Conservation (phyloP, 1,139 yeast genomes). For the Groenewaldozyma sp. region DNA sequence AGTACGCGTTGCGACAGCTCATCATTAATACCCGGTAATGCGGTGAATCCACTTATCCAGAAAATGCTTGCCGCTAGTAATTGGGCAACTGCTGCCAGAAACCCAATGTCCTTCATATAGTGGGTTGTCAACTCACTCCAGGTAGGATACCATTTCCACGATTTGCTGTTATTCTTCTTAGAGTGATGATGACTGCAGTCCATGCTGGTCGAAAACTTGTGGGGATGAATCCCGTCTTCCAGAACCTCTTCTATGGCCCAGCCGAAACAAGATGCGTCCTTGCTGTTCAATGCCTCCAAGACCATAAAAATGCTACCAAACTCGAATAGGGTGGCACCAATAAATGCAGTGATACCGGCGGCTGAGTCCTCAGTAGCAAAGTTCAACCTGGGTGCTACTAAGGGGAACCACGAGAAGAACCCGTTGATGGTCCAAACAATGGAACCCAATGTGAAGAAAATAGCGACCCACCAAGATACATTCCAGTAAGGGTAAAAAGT, state of each 20-base stretch:
- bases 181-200: slow-evolving; percentile 8
- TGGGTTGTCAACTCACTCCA: slow-evolving; percentile 8
- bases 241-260: slow-evolving; percentile 11
- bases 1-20: slow-evolving; percentile 8
- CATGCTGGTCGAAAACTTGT: background rate
- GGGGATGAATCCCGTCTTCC: background rate
- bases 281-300: slow-evolving; percentile 13
- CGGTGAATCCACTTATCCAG: slow-evolving; percentile 14
- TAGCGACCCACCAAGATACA: slow-evolving; percentile 12
- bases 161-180: background rate
- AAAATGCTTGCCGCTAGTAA: slow-evolving; percentile 11
- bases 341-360: slow-evolving; percentile 13
- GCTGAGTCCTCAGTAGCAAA: slow-evolving; percentile 10
- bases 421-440: slow-evolving; percentile 13
- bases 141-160: slow-evolving; percentile 12
- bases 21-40: slow-evolving; percentile 12
- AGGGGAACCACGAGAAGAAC: slow-evolving; percentile 13
- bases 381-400: slow-evolving; percentile 7
- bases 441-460: slow-evolving; percentile 11
- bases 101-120: slow-evolving; percentile 11
- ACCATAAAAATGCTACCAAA: slow-evolving; percentile 11
- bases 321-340: slow-evolving; percentile 14
- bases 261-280: slow-evolving; percentile 11
- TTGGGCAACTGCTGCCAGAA: slow-evolving; percentile 9
- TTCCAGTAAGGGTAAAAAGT: slow-evolving; percentile 13